Conservation (phyloP, 1,284 basidiomycete genomes). For the Pterulicium gracile region DNA sequence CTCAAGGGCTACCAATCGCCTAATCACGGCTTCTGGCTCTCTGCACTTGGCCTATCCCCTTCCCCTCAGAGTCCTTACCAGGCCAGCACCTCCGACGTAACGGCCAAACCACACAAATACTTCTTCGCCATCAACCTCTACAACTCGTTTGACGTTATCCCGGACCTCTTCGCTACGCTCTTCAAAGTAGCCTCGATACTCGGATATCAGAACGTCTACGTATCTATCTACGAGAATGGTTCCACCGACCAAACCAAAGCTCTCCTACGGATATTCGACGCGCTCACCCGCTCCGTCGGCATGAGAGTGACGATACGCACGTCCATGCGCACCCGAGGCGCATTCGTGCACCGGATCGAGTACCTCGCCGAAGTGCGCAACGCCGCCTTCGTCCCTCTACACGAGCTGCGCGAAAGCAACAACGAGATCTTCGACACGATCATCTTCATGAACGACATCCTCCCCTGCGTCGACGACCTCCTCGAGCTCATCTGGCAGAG, state of each 20-base stretch:
- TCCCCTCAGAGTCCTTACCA: slow-evolving; percentile 30
- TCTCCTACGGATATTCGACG: slow-evolving; percentile 84
- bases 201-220: slow-evolving; percentile 92
- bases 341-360: slow-evolving; percentile 98
- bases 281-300: slow-evolving; percentile 79
- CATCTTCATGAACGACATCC: slow-evolving; percentile 96
- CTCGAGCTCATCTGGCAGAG: slow-evolving; percentile 94
- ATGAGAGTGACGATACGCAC: slow-evolving; percentile 87
- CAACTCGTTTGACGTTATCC: slow-evolving; percentile 96
- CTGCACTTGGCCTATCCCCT: slow-evolving; percentile 34
- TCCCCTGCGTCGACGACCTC: slow-evolving; percentile 91
- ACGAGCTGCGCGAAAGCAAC: slow-evolving; percentile 83
- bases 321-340: slow-evolving; percentile 81
- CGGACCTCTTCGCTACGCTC: slow-evolving; percentile 91
- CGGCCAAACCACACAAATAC: slow-evolving; percentile 77
- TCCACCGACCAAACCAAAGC: slow-evolving; percentile 95
- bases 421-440: slow-evolving; percentile 91
- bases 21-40: slow-evolving; percentile 52
- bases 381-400: slow-evolving; percentile 84
- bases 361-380: slow-evolving; percentile 96
- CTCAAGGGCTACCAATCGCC: slow-evolving; percentile 70
- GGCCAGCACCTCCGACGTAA: slow-evolving; percentile 29
- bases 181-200: slow-evolving; percentile 84
- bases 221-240: slow-evolving; percentile 97
- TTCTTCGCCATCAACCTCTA: slow-evolving; percentile 97